These are phyloP conservation scores for Ganoderma lingzhi DNA, from an alignment of 1,284 basidiomycete genomes.

Conservation along the genomic window DNA sequence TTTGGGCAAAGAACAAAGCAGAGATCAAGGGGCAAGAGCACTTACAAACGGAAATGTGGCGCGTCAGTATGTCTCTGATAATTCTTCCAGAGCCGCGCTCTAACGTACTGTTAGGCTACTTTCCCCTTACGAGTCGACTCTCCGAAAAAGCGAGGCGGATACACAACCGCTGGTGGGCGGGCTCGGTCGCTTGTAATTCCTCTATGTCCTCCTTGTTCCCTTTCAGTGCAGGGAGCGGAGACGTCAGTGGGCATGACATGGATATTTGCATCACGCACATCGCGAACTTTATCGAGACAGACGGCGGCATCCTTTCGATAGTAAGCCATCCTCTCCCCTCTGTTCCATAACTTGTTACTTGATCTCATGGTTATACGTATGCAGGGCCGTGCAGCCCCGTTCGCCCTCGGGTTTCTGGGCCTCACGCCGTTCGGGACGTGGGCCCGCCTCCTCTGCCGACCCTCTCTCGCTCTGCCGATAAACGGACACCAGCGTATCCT, in stretches of 20 bases:
- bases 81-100: no score
- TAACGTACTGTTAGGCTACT: neutral
- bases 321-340: neutral
- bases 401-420: neutral
- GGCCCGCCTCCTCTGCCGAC: neutral
- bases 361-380: no score
- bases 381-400: neutral
- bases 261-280: slow-evolving; percentile 1
- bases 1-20: neutral
- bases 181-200: neutral
- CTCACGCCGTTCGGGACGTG: neutral
- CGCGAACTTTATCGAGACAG: neutral
- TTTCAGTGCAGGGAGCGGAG: neutral
- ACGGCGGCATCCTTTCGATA: neutral
- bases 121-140: neutral
- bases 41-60: neutral
- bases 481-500: neutral
- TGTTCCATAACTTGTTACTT: no score
- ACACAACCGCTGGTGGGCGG: neutral
- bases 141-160: neutral
- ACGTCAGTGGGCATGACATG: neutral
- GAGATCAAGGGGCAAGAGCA: neutral
- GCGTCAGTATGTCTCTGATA: neutral
- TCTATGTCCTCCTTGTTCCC: neutral
- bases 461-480: neutral